phyloP scores from a whole-genome alignment of 169 alveolate genomes.

The Eimeria mitis region DNA sequence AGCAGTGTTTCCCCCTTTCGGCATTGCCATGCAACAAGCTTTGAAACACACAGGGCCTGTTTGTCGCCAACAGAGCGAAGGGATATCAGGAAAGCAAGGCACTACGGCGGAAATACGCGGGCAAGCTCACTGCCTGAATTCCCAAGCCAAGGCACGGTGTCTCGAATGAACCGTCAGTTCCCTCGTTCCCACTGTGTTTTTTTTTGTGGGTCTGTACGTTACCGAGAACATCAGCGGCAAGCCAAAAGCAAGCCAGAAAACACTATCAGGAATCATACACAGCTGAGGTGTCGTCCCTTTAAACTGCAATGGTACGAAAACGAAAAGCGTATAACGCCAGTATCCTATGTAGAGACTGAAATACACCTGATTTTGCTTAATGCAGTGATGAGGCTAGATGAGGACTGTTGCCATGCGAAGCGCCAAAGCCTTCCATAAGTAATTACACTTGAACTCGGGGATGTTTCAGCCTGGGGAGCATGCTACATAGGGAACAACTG shows the following conservation, averaged over 20 bases:
- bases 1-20: not conserved
- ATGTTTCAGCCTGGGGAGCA: not conserved
- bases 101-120: not conserved
- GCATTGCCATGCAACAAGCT: not conserved
- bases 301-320: not conserved
- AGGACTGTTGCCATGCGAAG: not conserved
- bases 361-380: not conserved
- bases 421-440: not conserved
- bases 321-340: not conserved
- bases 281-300: not conserved
- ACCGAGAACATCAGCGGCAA: not conserved
- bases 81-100: not conserved
- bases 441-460: not conserved
- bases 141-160: not conserved
- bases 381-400: not conserved
- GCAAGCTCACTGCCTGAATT: slow-evolving; percentile 13
- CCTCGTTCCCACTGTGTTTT: not conserved
- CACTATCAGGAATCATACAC: not conserved
- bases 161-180: not conserved
- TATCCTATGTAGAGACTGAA: not conserved
- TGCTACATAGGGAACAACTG: not conserved
- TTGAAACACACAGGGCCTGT: not conserved
- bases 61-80: not conserved
- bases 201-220: not conserved
- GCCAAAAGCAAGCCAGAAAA: not conserved